Base-by-base conservation (phyloP, 2,329 filamentous ascomycete genomes). In the Remersonia thermophila region DNA sequence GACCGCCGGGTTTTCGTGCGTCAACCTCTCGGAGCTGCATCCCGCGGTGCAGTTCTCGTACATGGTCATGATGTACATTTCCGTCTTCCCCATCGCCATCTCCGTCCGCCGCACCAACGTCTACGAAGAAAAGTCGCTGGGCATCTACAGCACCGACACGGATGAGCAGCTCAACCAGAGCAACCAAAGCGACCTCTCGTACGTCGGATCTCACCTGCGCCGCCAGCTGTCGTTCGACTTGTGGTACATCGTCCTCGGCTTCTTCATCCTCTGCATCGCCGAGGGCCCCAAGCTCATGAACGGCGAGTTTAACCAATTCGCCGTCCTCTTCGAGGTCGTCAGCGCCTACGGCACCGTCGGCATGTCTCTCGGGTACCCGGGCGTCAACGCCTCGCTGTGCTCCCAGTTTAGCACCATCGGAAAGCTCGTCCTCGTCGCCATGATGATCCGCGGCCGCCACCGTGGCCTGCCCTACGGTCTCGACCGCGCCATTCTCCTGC, bases 21-120 rank as follows among this genome's bases (percentile, higher is more conserved):
- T 96, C 48, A 85, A 80, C 53, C 62, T 96, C 27, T 65, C 81
- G 2, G 62, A 71, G 0, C 65, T 98, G 2, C 87, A 96, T 47
- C 87, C 91, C 1, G 91, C 83, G 3, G 84, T 95, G 39, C 87
- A 94, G 51, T 85, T 93, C 11, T 84, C 86, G 16, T 96, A 95
- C 61, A 66, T 96, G 59, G 79, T 96, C 58, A 96, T 96, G 91
- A 96, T 96, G 91, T 96, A 96, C 59, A 94, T 96, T 43, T 94
- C 87, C 39, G 83, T 95, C 41, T 93, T 94, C 49, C 89, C 89
- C 4, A 93, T 96, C 49, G 89, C 91, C 54, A 96, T 96, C 51
- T 91, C 83, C 6, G 82, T 96, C 50, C 85, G 89, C 36, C 71
- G 83, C 45, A 95, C 89, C 40, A 96, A 96, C 55, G 89, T 95